These are phyloP conservation scores for Trichocomaceae sp. DNA, from an alignment of 2,329 filamentous ascomycete genomes.

Conservation along the genomic window DNA sequence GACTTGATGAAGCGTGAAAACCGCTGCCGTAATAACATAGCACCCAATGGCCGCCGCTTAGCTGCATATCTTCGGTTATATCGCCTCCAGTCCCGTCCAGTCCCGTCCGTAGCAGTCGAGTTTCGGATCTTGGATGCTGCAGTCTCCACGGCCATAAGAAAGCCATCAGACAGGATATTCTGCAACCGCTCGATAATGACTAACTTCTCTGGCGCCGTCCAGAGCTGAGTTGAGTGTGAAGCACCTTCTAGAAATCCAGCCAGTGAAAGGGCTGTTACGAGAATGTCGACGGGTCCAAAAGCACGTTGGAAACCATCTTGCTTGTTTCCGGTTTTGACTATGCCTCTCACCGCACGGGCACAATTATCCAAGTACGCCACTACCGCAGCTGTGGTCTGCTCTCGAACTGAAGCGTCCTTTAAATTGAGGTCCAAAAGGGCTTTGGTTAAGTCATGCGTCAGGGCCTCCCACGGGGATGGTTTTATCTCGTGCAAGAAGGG, in stretches of 20 bases:
- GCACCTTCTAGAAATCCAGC: constrained; percentile 83
- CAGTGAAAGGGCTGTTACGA: constrained; percentile 76
- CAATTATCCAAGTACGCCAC: constrained; percentile 68
- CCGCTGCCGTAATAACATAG: constrained; percentile 82
- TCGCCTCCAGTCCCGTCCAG: constrained; percentile 78
- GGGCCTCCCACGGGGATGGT: constrained; percentile 79
- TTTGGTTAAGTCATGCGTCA: constrained; percentile 70
- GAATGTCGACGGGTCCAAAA: constrained; percentile 56
- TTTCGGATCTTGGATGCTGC: constrained; percentile 87
- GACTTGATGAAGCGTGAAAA: constrained; percentile 81
- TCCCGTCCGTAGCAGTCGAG: constrained; percentile 57
- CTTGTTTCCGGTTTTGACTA: constrained; percentile 51
- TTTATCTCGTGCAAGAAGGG: constrained; percentile 77
- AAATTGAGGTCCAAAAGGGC: constrained; percentile 76
- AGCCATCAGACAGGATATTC: constrained; percentile 71
- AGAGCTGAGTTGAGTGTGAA: constrained; percentile 71
- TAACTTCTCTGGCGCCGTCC: constrained; percentile 67
- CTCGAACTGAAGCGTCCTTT: constrained; percentile 62
- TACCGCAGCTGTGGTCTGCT: constrained; percentile 59
- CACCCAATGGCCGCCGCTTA: constrained; percentile 72
- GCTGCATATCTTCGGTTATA: constrained; percentile 77
- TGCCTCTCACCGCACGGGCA: constrained; percentile 51
- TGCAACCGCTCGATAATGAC: constrained; percentile 65
- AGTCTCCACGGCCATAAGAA: constrained; percentile 79
- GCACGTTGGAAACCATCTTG: constrained; percentile 45